Evolutionary conservation across 1,139 yeast genomes (phyloP), one percentile per base, ranked within the genome.

Genomic region (Williopsis jadinii): DNA sequence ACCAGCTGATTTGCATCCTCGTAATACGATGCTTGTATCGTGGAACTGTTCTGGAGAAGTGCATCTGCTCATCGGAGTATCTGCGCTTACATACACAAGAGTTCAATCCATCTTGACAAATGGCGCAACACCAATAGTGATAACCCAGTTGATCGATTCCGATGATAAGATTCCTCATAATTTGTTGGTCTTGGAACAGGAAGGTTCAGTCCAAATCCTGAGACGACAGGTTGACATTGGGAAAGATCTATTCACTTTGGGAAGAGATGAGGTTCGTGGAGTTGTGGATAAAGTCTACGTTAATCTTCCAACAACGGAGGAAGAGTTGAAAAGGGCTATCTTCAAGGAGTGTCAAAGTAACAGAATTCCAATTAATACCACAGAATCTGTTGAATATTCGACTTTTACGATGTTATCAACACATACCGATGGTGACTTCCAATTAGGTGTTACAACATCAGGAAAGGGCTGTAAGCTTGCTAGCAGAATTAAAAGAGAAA

Each of bases 391-490:
- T 0, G 79, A 79, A 34, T 68, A 72, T 32, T 84, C 95, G 43
- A 76, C 90, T 0, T 90, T 90, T 58, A 77, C 94, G 0, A 60
- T 88, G 43, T 66, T 87, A 31, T 85, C 97, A 0, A 77, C 92
- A 0, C 76, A 75, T 56, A 64, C 67, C 1, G 78, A 81, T 42
- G 95, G 95, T 2, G 80, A 77, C 46, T 77, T 90, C 62, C 94
- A 85, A 60, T 54, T 90, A 40, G 95, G 95, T 0, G 78, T 90
- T 6, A 80, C 94, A 9, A 90, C 97, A 0, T 75, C 80, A 32
- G 95, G 97, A 0, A 84, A 84, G 61, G 97, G 97, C 2, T 90
- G 97, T 63, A 77, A 87, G 45, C 66, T 90, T 42, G 95, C 96
- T 1, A 76, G 81, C 44, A 70, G 95, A 50, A 73, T 90, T 54